Evolutionary conservation across 352 stramenopile genomes (phyloP).

Genomic region (Globisporangium takayamanum): DNA sequence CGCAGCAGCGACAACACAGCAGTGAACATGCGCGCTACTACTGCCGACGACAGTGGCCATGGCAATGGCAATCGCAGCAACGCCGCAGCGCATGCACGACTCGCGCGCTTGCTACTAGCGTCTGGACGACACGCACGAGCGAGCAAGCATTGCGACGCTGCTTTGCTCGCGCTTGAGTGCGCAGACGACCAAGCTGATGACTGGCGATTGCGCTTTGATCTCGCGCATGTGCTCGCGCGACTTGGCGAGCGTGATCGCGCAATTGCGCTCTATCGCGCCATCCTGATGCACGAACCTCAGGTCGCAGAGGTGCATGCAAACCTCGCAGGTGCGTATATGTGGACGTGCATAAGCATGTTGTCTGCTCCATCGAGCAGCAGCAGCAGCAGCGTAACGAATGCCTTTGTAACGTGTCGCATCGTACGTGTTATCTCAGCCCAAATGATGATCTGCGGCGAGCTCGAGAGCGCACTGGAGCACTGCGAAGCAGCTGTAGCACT

Average conservation of each 20-base stretch:
- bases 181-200: not conserved
- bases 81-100: slow-evolving; percentile 5
- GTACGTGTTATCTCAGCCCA: slow-evolving; percentile 16
- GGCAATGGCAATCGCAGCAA: not conserved
- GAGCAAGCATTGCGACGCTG: slow-evolving; percentile 7
- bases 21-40: no score
- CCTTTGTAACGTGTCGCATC: not conserved
- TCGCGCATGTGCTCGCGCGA: slow-evolving; percentile 15
- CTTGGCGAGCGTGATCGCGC: slow-evolving; percentile 18
- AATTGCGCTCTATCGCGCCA: slow-evolving; percentile 25
- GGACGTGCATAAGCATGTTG: not conserved
- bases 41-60: no score
- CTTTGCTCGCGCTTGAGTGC: slow-evolving; percentile 5
- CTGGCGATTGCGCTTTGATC: slow-evolving; percentile 13
- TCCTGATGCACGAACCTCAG: slow-evolving; percentile 18
- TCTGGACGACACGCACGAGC: slow-evolving; percentile 6
- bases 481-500: slow-evolving; percentile 29
- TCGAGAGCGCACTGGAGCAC: slow-evolving; percentile 30
- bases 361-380: not conserved
- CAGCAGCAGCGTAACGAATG: no score
- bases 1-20: no score
- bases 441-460: slow-evolving; percentile 24
- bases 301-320: slow-evolving; percentile 49
- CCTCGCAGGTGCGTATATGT: slow-evolving; percentile 21
- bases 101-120: slow-evolving; percentile 6